Conservation (phyloP, 176 grass and related monocot species). For the Oryza brachyantha region DNA sequence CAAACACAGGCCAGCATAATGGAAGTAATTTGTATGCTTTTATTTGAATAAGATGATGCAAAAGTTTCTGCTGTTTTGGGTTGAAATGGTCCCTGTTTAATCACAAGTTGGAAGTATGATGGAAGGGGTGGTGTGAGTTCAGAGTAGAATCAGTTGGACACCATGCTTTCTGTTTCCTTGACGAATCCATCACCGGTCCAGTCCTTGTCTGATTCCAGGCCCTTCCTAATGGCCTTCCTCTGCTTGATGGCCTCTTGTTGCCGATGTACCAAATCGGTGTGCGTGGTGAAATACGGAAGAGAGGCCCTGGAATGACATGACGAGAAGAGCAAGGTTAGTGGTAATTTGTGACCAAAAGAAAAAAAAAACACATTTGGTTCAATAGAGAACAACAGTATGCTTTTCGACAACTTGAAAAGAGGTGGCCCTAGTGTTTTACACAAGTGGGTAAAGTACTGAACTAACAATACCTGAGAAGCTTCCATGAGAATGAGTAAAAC, state of each 20-base stretch:
- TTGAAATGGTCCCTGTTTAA: neutral
- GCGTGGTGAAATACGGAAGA: conserved; percentile 88
- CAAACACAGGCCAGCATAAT: neutral
- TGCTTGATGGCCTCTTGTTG: conserved; percentile 84
- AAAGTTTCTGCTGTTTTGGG: conserved; percentile 16
- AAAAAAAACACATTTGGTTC: neutral
- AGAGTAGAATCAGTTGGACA: conserved; percentile 67
- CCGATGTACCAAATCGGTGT: conserved; percentile 80
- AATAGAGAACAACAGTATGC: neutral
- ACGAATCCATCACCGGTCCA: conserved; percentile 99
- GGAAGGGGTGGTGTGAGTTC: neutral
- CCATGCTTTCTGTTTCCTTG: conserved; percentile 91
- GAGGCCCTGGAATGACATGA: conserved; percentile 61
- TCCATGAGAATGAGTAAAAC: conserved; percentile 19
- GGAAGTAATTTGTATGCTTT: conserved; percentile 11
- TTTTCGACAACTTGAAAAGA: neutral
- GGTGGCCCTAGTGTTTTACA: neutral
- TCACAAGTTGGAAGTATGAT: conserved; percentile 44
- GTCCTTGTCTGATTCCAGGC: conserved; percentile 88
- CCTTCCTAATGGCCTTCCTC: conserved; percentile 69
- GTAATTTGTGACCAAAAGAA: neutral
- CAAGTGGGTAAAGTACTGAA: neutral
- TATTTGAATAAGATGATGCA: conserved; percentile 37
- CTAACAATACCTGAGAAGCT: conserved; percentile 1
- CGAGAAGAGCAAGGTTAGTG: neutral